Base-by-base conservation (phyloP, 106 monocot species). In the Cymbidium sinense region DNA sequence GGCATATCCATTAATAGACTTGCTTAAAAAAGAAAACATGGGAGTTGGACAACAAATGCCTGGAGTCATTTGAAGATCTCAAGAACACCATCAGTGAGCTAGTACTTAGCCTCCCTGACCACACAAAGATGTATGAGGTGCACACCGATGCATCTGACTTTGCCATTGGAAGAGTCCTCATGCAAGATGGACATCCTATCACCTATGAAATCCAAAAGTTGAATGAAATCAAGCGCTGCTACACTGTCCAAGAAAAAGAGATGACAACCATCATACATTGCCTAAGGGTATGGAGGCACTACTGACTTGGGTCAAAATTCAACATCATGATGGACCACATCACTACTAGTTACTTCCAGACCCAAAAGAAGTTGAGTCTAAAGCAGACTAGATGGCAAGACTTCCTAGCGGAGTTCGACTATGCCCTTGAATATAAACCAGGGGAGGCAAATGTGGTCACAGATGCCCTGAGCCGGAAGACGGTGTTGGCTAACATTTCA, bases 161-260 rank as follows among this genome's bases (percentile, higher is more conserved):
- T 39, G 37, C 37, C 7, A 39, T 4, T 4, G 37, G 37, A 39
- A 7, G 7, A 39, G 37, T 39, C 3, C 37, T 39, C 37, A 39
- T 39, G 37, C 37, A 39, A 39, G 7, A 39, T 39, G 0, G 37
- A 11, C 74, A 43, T 41, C 74, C 21, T 5, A 74, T 74, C 5
- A 41, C 13, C 4, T 74, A 41, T 23, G 74, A 74, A 18, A 74
- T 39, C 9, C 43, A 19, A 1, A 39, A 74, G 6, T n/a, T 74
- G 2, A 23, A 74, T 43, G 74, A 74, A 2, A n/a, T 19, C 1
- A 36, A 74, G 41, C 74, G 1, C 5, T 19, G 1, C 21, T 43
- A 74, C 21, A 74, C 36, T 5, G 21, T 74, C 17, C 74, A 74
- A 23, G 37, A 74, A 36, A 74, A 74, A 21, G 74, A 43, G 43